Conservation (phyloP, 2,329 filamentous ascomycete species). For the Eutypa lata region DNA sequence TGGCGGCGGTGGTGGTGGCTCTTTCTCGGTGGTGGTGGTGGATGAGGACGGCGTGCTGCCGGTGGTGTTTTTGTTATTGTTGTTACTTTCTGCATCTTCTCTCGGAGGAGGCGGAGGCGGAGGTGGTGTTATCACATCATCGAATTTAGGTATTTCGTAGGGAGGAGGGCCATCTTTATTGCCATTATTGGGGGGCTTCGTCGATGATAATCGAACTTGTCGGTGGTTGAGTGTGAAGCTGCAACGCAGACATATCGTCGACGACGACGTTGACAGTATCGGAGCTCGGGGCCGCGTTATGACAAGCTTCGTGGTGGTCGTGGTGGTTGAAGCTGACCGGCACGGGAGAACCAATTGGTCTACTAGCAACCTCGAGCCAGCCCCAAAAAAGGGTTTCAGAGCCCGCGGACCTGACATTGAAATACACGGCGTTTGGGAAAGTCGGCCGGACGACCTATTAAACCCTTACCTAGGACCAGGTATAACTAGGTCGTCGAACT, state of each 20-base stretch:
- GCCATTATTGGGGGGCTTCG: constrained; percentile 7
- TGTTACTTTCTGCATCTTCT: constrained; percentile 1
- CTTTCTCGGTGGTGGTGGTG: constrained; percentile 1
- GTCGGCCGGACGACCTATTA: too few species aligned
- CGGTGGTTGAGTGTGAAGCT: constrained; percentile 11
- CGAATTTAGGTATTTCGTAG: not conserved
- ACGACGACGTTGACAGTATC: constrained; percentile 2
- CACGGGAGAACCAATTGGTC: constrained; percentile 22
- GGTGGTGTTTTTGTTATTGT: not conserved
- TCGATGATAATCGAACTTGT: constrained; percentile 28
- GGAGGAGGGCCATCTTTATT: not conserved
- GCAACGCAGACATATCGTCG: constrained; percentile 28
- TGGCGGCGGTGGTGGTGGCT: constrained; percentile 5
- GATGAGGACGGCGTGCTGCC: not conserved
- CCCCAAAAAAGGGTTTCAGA: constrained; percentile 23
- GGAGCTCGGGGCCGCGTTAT: constrained; percentile 8
- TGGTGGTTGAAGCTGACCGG: constrained; percentile 10
- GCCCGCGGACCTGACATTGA: constrained; percentile 26
- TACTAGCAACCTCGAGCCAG: constrained; percentile 21
- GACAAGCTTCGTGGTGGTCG: constrained; percentile 16
- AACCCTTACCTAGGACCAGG: too few species aligned
- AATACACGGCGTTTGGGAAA: not conserved
- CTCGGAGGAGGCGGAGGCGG: constrained; percentile 12
- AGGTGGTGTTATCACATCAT: constrained; percentile 1
- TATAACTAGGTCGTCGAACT: too few species aligned